Evolutionary conservation across 1,284 basidiomycete genomes (phyloP).

Genomic region (Dichomitus squalens): DNA sequence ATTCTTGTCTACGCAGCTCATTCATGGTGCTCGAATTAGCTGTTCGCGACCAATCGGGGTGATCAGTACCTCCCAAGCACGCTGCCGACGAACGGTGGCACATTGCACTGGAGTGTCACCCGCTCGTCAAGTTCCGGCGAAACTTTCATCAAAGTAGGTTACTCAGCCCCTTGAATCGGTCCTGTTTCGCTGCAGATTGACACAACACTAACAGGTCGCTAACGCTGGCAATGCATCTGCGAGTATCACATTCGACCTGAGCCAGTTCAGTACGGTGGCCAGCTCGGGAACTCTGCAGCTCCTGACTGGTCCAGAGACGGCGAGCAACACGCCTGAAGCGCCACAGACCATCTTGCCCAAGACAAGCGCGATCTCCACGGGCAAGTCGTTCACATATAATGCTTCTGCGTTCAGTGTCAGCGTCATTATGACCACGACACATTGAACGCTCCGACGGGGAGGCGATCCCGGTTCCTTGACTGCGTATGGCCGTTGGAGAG

Average conservation of each 20-base stretch:
- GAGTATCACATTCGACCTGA: slow-evolving; percentile 50
- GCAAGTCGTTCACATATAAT: slow-evolving; percentile 55
- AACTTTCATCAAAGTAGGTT: slow-evolving; percentile 59
- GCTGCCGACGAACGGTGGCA: slow-evolving; percentile 49
- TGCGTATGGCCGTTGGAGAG: neutral
- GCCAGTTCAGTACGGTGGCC: slow-evolving; percentile 52
- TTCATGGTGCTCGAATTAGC: slow-evolving; percentile 35
- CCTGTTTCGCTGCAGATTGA: neutral
- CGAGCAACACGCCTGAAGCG: slow-evolving; percentile 55
- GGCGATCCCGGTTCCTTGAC: neutral
- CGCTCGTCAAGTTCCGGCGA: slow-evolving; percentile 40
- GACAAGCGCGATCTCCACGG: slow-evolving; percentile 46
- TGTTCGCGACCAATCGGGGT: slow-evolving; percentile 64
- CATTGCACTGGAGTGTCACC: slow-evolving; percentile 65
- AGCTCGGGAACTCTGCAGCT: slow-evolving; percentile 45
- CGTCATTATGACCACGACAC: slow-evolving; percentile 44
- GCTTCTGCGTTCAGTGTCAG: slow-evolving; percentile 62
- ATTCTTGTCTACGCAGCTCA: neutral
- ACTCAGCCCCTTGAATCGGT: neutral
- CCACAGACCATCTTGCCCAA: slow-evolving; percentile 51
- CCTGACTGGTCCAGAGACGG: slow-evolving; percentile 47
- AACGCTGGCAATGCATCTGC: slow-evolving; percentile 48
- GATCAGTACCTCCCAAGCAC: slow-evolving; percentile 67
- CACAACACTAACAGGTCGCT: slow-evolving; percentile 43
- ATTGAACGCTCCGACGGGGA: slow-evolving; percentile 10